Percentiles rank a stretch among this genome's conserved stretches.
phyloP scores from a whole-genome alignment of 805 yeast species.

The Candida dajiaensis region DNA sequence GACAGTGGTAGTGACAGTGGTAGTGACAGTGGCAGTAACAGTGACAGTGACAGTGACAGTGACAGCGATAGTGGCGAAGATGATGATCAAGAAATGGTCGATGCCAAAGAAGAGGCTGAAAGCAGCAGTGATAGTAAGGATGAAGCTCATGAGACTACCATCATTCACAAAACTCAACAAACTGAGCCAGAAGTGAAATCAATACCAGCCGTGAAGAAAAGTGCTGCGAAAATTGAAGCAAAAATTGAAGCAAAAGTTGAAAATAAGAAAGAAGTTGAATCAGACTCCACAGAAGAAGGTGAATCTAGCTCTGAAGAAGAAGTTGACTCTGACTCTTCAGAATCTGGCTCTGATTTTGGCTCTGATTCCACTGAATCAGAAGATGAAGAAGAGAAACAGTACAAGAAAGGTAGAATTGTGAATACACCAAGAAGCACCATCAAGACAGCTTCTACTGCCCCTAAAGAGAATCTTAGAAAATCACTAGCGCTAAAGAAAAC shows the following conservation, averaged over 20 bases:
- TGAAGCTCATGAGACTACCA: background rate
- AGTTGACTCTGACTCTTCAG: slow-evolving; percentile 5
- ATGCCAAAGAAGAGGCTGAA: background rate
- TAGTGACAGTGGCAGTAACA: background rate
- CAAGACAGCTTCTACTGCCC: slow-evolving; percentile 6
- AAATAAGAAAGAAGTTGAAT: background rate
- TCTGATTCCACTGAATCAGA: slow-evolving; percentile 23
- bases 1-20: background rate
- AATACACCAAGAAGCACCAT: slow-evolving; percentile 37
- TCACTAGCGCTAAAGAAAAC: slow-evolving; percentile 8
- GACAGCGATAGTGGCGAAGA: background rate
- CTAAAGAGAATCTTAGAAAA: slow-evolving; percentile 11
- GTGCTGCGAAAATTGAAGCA: background rate
- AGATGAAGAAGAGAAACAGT: slow-evolving; percentile 24
- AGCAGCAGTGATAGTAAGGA: background rate
- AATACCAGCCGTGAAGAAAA: background rate
- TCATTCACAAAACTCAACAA: background rate
- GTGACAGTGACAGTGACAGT: background rate
- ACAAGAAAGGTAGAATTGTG: slow-evolving; percentile 38
- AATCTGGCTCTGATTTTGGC: slow-evolving; percentile 11
- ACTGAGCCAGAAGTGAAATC: background rate
- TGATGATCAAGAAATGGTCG: background rate
- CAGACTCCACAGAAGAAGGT: background rate
- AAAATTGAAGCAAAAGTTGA: background rate
- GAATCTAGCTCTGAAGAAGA: slow-evolving; percentile 4